A percentile compares a stretch with the other conserved stretches of the same genome.
These are phyloP conservation scores for Lathyrus oleraceus DNA, from an alignment of 306 rosid genomes.

Conservation along the genomic window DNA sequence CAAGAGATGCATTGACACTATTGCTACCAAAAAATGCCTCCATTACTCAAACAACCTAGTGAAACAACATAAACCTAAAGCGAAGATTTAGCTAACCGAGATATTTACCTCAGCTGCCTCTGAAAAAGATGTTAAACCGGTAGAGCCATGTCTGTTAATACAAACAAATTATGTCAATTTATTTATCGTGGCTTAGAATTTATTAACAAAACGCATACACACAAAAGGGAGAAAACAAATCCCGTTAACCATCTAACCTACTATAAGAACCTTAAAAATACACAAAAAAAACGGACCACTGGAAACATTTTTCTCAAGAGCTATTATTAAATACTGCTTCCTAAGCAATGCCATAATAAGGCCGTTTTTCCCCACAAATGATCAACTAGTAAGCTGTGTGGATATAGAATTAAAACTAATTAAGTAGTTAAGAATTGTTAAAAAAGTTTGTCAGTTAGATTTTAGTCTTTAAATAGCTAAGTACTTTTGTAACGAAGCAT, in stretches of 20 bases:
- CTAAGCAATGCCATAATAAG: neutral
- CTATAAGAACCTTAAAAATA: neutral
- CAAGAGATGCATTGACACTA: neutral
- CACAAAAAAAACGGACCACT: neutral
- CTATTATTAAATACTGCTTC: too few relatives aligned
- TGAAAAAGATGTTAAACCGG: conserved; percentile 30
- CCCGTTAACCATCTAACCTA: neutral
- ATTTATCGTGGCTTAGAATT: conserved; percentile 14
- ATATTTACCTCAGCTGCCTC: conserved; percentile 29
- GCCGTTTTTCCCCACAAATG: too few relatives aligned
- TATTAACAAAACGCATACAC: conserved; percentile 13
- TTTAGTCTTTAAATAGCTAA: too few relatives aligned
- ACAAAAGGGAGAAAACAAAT: neutral
- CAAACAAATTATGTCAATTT: conserved; percentile 26
- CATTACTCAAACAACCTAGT: neutral
- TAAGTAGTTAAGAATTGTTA: too few relatives aligned
- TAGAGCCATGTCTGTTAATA: conserved; percentile 34
- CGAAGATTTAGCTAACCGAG: neutral
- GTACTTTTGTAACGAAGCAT: too few relatives aligned
- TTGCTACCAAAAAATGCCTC: neutral
- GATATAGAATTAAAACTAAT: too few relatives aligned
- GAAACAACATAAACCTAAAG: conserved; percentile 17
- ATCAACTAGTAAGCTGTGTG: too few relatives aligned
- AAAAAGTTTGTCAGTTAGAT: too few relatives aligned
- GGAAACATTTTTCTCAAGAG: neutral